Percentiles rank a stretch among this genome's conserved stretches.
These are phyloP conservation scores for Wickerhamiella spandovensis DNA, from an alignment of 805 yeast genomes.

Conservation along the genomic window DNA sequence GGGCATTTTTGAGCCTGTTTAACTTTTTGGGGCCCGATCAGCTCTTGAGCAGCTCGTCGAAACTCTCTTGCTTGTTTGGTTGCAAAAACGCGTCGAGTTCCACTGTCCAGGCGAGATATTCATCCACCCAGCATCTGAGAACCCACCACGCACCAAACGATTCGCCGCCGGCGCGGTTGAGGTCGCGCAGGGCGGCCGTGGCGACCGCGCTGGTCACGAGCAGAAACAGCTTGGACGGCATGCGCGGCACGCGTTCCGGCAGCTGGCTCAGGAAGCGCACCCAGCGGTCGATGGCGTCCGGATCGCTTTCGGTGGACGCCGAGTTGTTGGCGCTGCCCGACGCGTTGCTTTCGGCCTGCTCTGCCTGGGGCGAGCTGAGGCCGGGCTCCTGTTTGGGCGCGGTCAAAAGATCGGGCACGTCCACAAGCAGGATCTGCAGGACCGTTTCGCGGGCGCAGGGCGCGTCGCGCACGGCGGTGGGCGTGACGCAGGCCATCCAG, in stretches of 20 bases:
- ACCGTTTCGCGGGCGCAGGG: slow-evolving; percentile 31
- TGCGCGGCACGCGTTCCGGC: slow-evolving; percentile 32
- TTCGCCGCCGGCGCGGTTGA: slow-evolving; percentile 40
- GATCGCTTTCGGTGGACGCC: background rate
- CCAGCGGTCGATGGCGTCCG: slow-evolving; percentile 17
- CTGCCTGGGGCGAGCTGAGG: background rate
- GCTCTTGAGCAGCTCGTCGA: background rate
- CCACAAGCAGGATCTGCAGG: slow-evolving; percentile 19
- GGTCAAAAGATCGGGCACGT: slow-evolving; percentile 18
- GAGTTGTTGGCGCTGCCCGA: background rate
- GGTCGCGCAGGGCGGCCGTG: slow-evolving; percentile 10
- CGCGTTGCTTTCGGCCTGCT: background rate
- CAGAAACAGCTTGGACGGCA: background rate
- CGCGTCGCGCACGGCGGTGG: slow-evolving; percentile 35
- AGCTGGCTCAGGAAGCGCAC: slow-evolving; percentile 30
- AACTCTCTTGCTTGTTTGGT: background rate
- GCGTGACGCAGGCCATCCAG: slow-evolving; percentile 43
- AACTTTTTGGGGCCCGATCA: background rate
- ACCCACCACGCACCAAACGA: slow-evolving; percentile 69
- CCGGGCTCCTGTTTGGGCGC: background rate
- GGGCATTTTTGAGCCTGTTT: too few relatives aligned
- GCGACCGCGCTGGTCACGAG: slow-evolving; percentile 28
- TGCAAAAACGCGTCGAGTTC: slow-evolving; percentile 30
- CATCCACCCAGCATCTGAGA: slow-evolving; percentile 63
- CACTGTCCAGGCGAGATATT: slow-evolving; percentile 52